phyloP scores from a whole-genome alignment of 176 grass and related monocot genomes.

The Oropetium thomaeum region DNA sequence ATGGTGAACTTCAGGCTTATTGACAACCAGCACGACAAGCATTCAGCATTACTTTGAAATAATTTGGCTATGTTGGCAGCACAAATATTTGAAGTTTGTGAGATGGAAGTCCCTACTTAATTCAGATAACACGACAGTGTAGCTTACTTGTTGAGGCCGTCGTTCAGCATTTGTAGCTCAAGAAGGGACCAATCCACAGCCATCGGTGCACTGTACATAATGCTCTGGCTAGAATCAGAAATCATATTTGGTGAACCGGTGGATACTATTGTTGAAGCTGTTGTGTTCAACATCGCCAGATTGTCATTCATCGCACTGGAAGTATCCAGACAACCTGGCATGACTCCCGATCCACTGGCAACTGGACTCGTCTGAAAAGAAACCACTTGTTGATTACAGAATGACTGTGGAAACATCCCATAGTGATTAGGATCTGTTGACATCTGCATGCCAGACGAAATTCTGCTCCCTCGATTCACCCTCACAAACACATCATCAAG shows the following conservation, averaged over 20 bases:
- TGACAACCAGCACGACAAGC: constrained; percentile 1
- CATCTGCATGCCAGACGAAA: constrained; percentile 63
- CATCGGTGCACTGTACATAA: constrained; percentile 58
- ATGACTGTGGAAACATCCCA: constrained; percentile 61
- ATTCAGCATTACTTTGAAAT: constrained; percentile 2
- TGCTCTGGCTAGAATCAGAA: constrained; percentile 47
- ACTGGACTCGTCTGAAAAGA: constrained; percentile 72
- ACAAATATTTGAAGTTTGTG: not conserved
- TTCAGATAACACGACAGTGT: constrained; percentile 10
- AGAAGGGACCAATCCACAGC: constrained; percentile 69
- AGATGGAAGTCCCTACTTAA: not conserved
- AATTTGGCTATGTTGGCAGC: not conserved
- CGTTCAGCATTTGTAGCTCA: constrained; percentile 69
- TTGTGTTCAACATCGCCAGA: constrained; percentile 48
- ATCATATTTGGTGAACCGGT: constrained; percentile 51
- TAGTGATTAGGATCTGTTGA: constrained; percentile 69
- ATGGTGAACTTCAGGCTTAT: constrained; percentile 1
- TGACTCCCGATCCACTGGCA: constrained; percentile 39
- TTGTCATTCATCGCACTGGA: constrained; percentile 49
- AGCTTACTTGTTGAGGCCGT: constrained; percentile 71
- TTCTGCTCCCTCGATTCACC: constrained; percentile 15
- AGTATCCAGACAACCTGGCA: constrained; percentile 50
- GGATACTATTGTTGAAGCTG: constrained; percentile 58
- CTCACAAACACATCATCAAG: constrained; percentile 31
- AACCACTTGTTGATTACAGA: constrained; percentile 79